Conservation (phyloP, 495 filamentous ascomycete genomes). For the Amphirosellinia nigrospora region DNA sequence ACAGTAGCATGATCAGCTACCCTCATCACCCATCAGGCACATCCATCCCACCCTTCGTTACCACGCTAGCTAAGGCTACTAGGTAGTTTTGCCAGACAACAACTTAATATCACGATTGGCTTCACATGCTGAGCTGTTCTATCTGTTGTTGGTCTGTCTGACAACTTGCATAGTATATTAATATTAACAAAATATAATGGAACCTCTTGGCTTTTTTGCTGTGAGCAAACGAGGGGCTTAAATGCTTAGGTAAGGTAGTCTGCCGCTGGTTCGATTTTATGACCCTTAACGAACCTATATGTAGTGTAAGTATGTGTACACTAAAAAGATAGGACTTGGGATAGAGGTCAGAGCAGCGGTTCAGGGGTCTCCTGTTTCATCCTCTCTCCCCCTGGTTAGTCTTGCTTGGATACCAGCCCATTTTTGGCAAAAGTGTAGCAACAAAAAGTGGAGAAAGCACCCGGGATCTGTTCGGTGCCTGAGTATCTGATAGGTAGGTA, state of each 20-base stretch:
- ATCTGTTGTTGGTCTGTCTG: background rate
- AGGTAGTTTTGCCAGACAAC: background rate
- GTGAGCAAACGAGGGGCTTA: background rate
- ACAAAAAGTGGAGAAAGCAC: constrained; percentile 6
- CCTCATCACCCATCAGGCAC: background rate
- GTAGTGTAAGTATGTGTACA: no score
- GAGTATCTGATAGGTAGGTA: constrained; percentile 3
- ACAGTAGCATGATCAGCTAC: background rate
- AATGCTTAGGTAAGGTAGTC: no score
- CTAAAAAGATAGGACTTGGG: background rate
- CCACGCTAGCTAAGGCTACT: background rate
- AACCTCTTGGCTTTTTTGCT: background rate
- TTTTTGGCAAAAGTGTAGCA: constrained; percentile 8
- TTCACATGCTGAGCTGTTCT: background rate
- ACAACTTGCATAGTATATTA: background rate
- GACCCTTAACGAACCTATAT: no score
- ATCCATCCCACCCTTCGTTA: background rate
- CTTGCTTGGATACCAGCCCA: background rate
- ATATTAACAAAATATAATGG: background rate
- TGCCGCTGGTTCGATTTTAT: background rate
- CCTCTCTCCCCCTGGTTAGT: constrained; percentile 21
- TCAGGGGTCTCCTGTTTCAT: constrained; percentile 23
- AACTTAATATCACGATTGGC: background rate
- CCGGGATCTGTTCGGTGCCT: background rate
- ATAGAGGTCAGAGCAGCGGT: background rate